These are phyloP conservation scores for Cyberlindnera misumaiensis DNA, from an alignment of 805 yeast species.

Conservation along the genomic window DNA sequence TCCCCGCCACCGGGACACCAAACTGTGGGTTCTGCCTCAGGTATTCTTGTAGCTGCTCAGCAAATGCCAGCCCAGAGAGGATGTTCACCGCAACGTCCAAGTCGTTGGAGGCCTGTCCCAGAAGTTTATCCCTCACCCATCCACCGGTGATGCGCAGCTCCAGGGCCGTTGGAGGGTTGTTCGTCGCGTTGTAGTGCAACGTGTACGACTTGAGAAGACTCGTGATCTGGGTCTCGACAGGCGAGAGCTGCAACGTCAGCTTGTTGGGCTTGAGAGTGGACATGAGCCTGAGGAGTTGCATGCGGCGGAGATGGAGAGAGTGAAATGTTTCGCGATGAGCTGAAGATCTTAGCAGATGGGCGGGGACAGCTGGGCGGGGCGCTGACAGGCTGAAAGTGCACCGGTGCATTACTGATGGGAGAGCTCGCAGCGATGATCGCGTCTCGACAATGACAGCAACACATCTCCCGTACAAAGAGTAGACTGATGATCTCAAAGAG, in stretches of 20 bases:
- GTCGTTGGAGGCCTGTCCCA: slow-evolving; percentile 78
- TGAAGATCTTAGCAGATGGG: no score
- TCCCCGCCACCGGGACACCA: slow-evolving; percentile 34
- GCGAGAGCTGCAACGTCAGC: slow-evolving; percentile 22
- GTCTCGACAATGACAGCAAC: no score
- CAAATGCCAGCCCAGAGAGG: slow-evolving; percentile 83
- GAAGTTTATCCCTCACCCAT: slow-evolving; percentile 93
- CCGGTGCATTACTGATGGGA: no score
- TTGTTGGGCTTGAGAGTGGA: no score
- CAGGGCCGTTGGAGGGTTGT: slow-evolving; percentile 19
- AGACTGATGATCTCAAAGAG: no score
- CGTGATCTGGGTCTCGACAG: slow-evolving; percentile 36
- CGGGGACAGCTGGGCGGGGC: no score
- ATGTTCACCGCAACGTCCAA: slow-evolving; percentile 86
- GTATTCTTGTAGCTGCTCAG: slow-evolving; percentile 53
- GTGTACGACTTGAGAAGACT: slow-evolving; percentile 35
- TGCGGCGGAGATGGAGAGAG: not conserved
- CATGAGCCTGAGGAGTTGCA: not conserved
- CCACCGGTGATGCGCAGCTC: slow-evolving; percentile 89
- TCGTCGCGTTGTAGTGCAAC: slow-evolving; percentile 7
- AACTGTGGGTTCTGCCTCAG: slow-evolving; percentile 27
- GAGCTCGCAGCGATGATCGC: no score
- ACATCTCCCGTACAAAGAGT: no score
- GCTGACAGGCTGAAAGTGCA: no score
- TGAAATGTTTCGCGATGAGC: not conserved